Evolutionary conservation across 176 grass and related monocot genomes (phyloP), one percentile per base, ranked within the genome.

Genomic region (Carex parvula): DNA sequence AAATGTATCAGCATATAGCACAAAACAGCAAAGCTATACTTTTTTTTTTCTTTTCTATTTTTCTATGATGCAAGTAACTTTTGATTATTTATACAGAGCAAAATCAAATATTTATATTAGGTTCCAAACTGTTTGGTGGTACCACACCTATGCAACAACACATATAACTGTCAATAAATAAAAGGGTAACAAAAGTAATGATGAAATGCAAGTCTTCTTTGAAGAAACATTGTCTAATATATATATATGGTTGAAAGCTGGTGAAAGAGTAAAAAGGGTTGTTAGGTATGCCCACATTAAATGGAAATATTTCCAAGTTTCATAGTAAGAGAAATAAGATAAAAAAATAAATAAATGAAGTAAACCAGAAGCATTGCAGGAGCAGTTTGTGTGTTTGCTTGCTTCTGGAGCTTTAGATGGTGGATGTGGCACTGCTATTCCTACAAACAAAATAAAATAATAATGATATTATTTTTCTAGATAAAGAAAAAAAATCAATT

Each of bases 321-420:
- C 11, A 30, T 32, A 76, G 52, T 55, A 32, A 24, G 3, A 44
- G n/a, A 44, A 42, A 69, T 69, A n/a, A 81, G 14, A 7, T 7
- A 44, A 5, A 42, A n/a, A 16, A 60, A 61, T 1, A 44, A 44
- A 44, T 1, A 44, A 42, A 20, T 39, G 44, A 82, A 65, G 35
- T 50, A 30, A 44, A 82, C 80, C 80, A 64, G 59, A 61, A 82
- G 80, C 79, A 63, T 16, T 12, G 12, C 72, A 63, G 33, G 80
- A 82, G 46, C 62, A 64, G 62, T 39, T 82, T 24, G 60, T 10
- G 44, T 24, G 7, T 50, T 41, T 41, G 79, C 32, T 89, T 85
- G 50, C 79, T 44, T 85, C 50, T 77, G 85, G 82, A 8, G 87
- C 42, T 3, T 87, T 20, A 11, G 72, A 41, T 13, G 87, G 85